These are phyloP conservation scores for Aulographum hederae DNA, from an alignment of 2,329 filamentous ascomycete genomes.

Conservation along the genomic window DNA sequence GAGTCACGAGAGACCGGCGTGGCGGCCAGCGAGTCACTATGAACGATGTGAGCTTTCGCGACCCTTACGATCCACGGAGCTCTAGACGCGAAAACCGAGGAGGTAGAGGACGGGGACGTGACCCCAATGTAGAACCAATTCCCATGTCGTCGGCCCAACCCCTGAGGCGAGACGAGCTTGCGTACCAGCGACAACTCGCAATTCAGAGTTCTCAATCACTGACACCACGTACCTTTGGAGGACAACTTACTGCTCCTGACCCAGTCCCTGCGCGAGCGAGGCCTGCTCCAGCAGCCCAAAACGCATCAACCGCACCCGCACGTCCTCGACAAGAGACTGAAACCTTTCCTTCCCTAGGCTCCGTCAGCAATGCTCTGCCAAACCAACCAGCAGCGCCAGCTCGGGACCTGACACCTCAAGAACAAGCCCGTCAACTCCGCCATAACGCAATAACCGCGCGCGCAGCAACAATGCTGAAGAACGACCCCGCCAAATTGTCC, in stretches of 20 bases:
- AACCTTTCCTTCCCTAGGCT: conserved; percentile 9
- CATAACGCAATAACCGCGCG: conserved; percentile 77
- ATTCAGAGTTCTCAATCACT: conserved; percentile 76
- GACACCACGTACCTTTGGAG: conserved; percentile 66
- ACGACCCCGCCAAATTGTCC: conserved; percentile 54
- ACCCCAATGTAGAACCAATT: conserved; percentile 70
- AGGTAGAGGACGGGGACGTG: conserved; percentile 49
- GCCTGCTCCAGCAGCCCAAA: conserved; percentile 20
- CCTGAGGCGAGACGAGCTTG: conserved; percentile 68
- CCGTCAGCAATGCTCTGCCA: conserved; percentile 7
- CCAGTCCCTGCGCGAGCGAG: conserved; percentile 27
- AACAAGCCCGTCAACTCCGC: conserved; percentile 61
- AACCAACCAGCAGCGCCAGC: conserved; percentile 20
- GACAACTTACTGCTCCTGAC: conserved; percentile 48
- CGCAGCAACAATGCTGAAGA: conserved; percentile 61
- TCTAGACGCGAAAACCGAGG: conserved; percentile 17
- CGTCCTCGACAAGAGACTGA: too few species aligned
- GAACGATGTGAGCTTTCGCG: conserved; percentile 63
- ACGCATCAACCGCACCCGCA: conserved; percentile 1
- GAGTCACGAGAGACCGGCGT: conserved; percentile 64
- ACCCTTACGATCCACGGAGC: conserved; percentile 50
- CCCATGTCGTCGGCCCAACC: conserved; percentile 63
- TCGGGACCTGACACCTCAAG: conserved; percentile 54
- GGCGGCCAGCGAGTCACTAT: conserved; percentile 79
- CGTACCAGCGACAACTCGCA: conserved; percentile 80